phyloP scores from a whole-genome alignment of 2,329 filamentous ascomycete genomes.

The Phialocephala sp. region DNA sequence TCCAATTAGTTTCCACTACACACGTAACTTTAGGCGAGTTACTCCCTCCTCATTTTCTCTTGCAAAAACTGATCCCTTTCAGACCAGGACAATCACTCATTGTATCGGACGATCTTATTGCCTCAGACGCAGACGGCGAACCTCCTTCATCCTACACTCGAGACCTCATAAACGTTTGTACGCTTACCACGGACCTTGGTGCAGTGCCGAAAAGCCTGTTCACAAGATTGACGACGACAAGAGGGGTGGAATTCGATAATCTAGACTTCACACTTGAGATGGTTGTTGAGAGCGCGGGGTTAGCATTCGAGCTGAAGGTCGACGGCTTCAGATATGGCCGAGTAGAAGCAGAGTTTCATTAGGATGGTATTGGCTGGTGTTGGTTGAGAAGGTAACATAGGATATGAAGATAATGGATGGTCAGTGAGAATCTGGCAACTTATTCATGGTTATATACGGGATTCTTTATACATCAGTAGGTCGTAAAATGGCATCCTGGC shows the following conservation, averaged over 20 bases:
- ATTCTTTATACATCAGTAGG: not conserved
- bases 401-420: not conserved
- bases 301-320: slow-evolving; percentile 80
- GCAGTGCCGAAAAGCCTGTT: slow-evolving; percentile 77
- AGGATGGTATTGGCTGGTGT: slow-evolving; percentile 26
- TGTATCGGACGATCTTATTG: slow-evolving; percentile 81
- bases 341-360: slow-evolving; percentile 81
- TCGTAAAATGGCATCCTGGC: not conserved
- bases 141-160: slow-evolving; percentile 65
- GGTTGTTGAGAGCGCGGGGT: slow-evolving; percentile 77
- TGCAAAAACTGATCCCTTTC: slow-evolving; percentile 6
- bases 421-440: not conserved
- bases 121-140: slow-evolving; percentile 67
- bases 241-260: slow-evolving; percentile 82
- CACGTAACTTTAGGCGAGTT: slow-evolving; percentile 68
- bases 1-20: slow-evolving; percentile 84
- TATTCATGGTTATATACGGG: not conserved
- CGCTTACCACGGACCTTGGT: slow-evolving; percentile 78
- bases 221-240: slow-evolving; percentile 76
- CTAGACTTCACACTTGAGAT: slow-evolving; percentile 84
- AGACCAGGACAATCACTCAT: slow-evolving; percentile 74
- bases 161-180: slow-evolving; percentile 75
- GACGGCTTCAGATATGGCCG: slow-evolving; percentile 78
- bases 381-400: not conserved
- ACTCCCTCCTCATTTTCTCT: not conserved